A percentile compares a stretch with the other conserved stretches of the same genome.
phyloP scores from a whole-genome alignment of 306 rosid genomes.

The Hippophae rhamnoides region DNA sequence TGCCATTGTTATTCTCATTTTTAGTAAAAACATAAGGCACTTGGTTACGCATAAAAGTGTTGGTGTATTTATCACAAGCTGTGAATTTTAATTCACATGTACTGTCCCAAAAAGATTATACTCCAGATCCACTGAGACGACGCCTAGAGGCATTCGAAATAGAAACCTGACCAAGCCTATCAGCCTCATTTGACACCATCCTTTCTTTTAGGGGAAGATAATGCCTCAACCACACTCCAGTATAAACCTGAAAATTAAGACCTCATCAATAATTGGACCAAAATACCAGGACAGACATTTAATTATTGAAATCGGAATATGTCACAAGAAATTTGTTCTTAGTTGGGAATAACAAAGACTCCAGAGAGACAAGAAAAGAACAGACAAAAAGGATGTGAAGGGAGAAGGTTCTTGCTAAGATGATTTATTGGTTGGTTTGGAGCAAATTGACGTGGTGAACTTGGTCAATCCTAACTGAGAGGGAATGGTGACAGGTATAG shows the following conservation, averaged over 20 bases:
- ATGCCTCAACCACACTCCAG: conserved; percentile 74
- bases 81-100: not conserved
- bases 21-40: no score
- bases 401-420: no score
- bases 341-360: not conserved
- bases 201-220: conserved; percentile 49
- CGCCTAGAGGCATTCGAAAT: conserved; percentile 76
- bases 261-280: conserved; percentile 5
- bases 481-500: no score
- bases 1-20: no score
- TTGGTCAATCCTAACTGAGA: no score
- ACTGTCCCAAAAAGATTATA: conserved; percentile 21
- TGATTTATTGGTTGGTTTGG: no score
- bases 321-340: not conserved
- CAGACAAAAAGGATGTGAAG: not conserved
- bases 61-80: no score
- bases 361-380: not conserved
- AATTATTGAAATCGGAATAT: no score
- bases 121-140: conserved; percentile 59
- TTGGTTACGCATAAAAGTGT: no score
- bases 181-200: conserved; percentile 30
- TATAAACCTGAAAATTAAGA: conserved; percentile 49
- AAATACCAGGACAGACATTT: not conserved
- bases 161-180: conserved; percentile 61
- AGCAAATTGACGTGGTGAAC: no score